Evolutionary conservation across 2,329 filamentous ascomycete species (phyloP).

Genomic region (Setomelanomma holmii): DNA sequence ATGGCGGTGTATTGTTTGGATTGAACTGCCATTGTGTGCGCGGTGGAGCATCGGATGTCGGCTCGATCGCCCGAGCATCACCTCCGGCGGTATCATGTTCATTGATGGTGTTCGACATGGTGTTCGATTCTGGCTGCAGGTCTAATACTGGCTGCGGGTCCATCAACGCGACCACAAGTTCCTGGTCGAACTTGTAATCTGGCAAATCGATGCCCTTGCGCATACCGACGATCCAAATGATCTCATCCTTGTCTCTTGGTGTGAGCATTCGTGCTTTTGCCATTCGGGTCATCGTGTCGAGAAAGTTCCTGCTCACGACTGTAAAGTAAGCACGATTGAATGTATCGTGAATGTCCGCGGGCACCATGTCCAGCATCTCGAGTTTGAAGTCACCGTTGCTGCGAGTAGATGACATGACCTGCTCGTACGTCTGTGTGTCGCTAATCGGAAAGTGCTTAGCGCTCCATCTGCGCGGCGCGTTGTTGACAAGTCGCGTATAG

Average conservation of each 20-base stretch:
- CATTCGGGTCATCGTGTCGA: constrained; percentile 22
- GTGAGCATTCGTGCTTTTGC: constrained; percentile 20
- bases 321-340: constrained; percentile 38
- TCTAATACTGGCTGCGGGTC: constrained; percentile 6
- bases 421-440: constrained; percentile 25
- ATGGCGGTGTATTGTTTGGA: constrained; percentile 1
- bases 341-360: constrained; percentile 22
- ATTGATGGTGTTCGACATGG: not conserved
- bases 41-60: not conserved
- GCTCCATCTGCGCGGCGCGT: constrained; percentile 22
- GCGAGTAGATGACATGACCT: constrained; percentile 30
- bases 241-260: constrained; percentile 31
- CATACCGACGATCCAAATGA: constrained; percentile 26
- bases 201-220: constrained; percentile 25
- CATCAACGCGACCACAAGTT: constrained; percentile 34
- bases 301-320: constrained; percentile 31
- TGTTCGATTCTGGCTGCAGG: not conserved
- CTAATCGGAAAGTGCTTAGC: constrained; percentile 38
- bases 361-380: constrained; percentile 30
- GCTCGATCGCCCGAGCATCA: no score
- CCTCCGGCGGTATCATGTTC: no score
- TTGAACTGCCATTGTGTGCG: constrained; percentile 26
- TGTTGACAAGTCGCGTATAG: constrained; percentile 14
- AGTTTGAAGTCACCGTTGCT: constrained; percentile 28
- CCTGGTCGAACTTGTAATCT: constrained; percentile 35